A percentile compares a stretch with the other conserved stretches of the same genome.
Conservation (phyloP, 768 basidiomycete genomes). For the Mycena pura region DNA sequence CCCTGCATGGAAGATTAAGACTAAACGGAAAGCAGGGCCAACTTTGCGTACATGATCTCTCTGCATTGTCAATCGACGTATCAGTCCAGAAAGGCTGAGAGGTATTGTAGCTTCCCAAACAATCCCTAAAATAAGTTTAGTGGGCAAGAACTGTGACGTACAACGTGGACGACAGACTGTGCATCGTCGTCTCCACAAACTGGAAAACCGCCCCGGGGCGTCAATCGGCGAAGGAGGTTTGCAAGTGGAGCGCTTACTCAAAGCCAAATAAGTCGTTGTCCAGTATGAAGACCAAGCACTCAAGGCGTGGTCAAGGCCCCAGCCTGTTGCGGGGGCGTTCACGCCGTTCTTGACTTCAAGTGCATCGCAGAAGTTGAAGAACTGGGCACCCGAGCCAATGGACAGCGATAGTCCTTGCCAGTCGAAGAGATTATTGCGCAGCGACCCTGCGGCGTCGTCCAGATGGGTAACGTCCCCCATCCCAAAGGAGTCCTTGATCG, state of each 20-base stretch:
- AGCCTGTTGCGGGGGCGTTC: conserved; percentile 56
- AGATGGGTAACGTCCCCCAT: conserved; percentile 61
- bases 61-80: conserved; percentile 58
- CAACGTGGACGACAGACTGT: conserved; percentile 47
- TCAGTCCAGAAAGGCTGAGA: conserved; percentile 56
- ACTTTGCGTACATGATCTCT: conserved; percentile 55
- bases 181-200: conserved; percentile 57
- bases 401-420: conserved; percentile 71
- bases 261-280: conserved; percentile 53
- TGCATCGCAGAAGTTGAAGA: conserved; percentile 72
- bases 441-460: conserved; percentile 70
- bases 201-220: no score
- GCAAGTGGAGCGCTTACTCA: conserved; percentile 43
- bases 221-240: not conserved
- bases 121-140: conserved; percentile 36
- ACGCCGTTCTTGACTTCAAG: conserved; percentile 67
- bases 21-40: not conserved
- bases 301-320: conserved; percentile 68
- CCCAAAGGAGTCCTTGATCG: conserved; percentile 65
- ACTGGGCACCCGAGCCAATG: conserved; percentile 50
- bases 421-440: conserved; percentile 66
- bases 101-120: conserved; percentile 51
- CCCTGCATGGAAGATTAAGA: conserved; percentile 38
- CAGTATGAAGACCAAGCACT: conserved; percentile 67
- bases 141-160: not conserved